These are phyloP conservation scores for Lunasporangiospora selenospora DNA, from an alignment of 192 early-diverging fungal species.

Conservation along the genomic window DNA sequence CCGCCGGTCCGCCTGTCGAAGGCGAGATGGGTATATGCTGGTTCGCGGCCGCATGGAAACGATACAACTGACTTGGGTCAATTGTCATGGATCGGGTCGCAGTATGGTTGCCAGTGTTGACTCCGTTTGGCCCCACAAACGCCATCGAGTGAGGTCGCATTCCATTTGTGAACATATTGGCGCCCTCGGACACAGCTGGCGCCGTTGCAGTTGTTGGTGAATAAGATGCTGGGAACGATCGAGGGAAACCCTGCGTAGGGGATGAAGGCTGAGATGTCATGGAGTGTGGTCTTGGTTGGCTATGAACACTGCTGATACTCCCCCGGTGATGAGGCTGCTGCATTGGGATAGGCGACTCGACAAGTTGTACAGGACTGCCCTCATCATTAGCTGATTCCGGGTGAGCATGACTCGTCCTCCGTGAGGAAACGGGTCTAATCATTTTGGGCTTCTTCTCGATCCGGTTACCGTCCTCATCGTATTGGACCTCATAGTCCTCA, in stretches of 20 bases:
- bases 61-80: slow-evolving; percentile 39
- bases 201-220: slow-evolving; percentile 36
- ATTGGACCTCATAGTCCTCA: slow-evolving; percentile 43
- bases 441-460: slow-evolving; percentile 24
- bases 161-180: slow-evolving; percentile 4
- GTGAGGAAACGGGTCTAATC: slow-evolving; percentile 20
- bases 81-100: slow-evolving; percentile 30
- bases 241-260: slow-evolving; percentile 18
- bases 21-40: slow-evolving; percentile 47
- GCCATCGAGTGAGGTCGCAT: slow-evolving; percentile 26
- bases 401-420: slow-evolving; percentile 14
- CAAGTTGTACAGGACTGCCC: slow-evolving; percentile 28
- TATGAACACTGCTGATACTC: slow-evolving; percentile 42
- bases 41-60: slow-evolving; percentile 30
- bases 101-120: neutral
- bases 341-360: slow-evolving; percentile 34
- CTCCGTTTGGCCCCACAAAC: slow-evolving; percentile 26
- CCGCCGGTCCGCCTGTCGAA: slow-evolving; percentile 14
- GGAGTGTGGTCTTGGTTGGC: slow-evolving; percentile 16
- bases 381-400: slow-evolving; percentile 2
- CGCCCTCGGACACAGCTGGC: neutral
- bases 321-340: slow-evolving; percentile 19
- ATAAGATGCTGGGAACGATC: slow-evolving; percentile 36
- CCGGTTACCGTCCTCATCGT: slow-evolving; percentile 46
- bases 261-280: slow-evolving; percentile 36